Base-by-base conservation (phyloP, 441 rosid genomes). In the Syzygium malaccense region DNA sequence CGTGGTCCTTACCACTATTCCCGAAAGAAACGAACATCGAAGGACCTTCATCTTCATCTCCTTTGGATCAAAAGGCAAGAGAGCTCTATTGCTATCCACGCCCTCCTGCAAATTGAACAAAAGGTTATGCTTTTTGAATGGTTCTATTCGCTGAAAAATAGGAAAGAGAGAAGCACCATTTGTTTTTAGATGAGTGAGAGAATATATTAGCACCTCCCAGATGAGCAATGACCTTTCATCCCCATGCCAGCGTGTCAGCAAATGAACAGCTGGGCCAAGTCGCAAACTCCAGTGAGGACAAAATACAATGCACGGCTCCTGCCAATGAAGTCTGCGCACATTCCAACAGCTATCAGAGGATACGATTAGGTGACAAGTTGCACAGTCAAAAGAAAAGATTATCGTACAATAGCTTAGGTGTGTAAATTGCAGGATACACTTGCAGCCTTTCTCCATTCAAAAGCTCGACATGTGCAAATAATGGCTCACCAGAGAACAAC, bases 281-380 rank as follows among this genome's bases (percentile, higher is more conserved):
- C 98, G 92, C 90, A 94, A 91, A 91, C 95, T 95, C 98, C 96
- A 94, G 91, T 91, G 96, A 87, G 98, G 94, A 89, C 94, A 91
- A 92, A 98, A 95, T 84, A 96, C 87, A 17, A 95, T 92, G 92
- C 99, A 95, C 6, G 98, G 96, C 85, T 98, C 99, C 93, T 94
- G 97, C 99, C 99, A 96, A 89, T 91, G 92, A 55, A 91, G 87
- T 91, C 98, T 95, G 91, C 89, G 88, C 68, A 90, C 85, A 91
- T 86, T 93, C 91, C 75, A 83, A 90, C 62, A 94, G 89, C 79
- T 68, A 88, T 48, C 7, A 25, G 41, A 30, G 58, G 86, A 71
- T 8, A 86, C 49, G 26, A 84, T 56, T 18, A 56, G 75, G 87
- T 55, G n/a, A 12, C 30, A n/a, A n/a, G 51, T 57, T 54, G 33